Evolutionary conservation across 169 alveolate species (phyloP).

Genomic region (Plasmodium inui): DNA sequence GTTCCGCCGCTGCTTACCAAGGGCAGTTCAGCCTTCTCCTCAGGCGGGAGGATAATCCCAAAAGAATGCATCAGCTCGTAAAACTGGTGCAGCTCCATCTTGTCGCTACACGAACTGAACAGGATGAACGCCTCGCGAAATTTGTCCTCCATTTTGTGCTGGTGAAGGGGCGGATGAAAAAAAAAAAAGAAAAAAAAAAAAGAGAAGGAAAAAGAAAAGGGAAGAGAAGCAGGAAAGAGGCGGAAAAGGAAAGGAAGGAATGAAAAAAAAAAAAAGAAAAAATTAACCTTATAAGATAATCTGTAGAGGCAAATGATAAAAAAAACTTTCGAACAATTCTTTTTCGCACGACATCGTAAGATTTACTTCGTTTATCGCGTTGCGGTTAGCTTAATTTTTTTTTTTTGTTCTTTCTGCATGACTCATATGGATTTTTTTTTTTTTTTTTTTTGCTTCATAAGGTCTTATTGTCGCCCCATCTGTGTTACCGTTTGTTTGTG

Average conservation of each 20-base stretch:
- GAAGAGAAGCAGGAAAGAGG: neutral
- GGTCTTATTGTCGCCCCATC: neutral
- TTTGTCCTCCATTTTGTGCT: constrained; percentile 56
- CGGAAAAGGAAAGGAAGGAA: neutral
- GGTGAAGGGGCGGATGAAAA: neutral
- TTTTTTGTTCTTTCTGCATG: neutral
- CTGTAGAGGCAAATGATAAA: neutral
- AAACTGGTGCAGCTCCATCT: constrained; percentile 17
- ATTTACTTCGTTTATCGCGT: neutral
- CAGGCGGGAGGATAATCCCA: constrained; percentile 41
- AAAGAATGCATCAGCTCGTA: constrained; percentile 54
- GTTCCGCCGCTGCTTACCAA: neutral
- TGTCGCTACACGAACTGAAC: constrained; percentile 55
- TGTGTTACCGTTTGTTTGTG: neutral
- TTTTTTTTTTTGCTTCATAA: too few relatives aligned
- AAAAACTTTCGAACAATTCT: neutral
- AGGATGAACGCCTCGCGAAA: constrained; percentile 69
- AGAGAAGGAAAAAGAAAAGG: neutral
- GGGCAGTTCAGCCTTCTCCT: constrained; percentile 62
- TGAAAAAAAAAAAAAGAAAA: neutral
- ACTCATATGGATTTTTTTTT: neutral
- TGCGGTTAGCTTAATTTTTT: neutral
- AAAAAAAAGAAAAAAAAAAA: constrained; percentile 10
- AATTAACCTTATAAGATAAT: neutral
- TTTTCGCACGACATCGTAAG: neutral